Percentiles rank a stretch among this genome's conserved stretches.
These are phyloP conservation scores for Pilatotrama ljubarskyi DNA, from an alignment of 768 basidiomycete genomes.

Conservation along the genomic window DNA sequence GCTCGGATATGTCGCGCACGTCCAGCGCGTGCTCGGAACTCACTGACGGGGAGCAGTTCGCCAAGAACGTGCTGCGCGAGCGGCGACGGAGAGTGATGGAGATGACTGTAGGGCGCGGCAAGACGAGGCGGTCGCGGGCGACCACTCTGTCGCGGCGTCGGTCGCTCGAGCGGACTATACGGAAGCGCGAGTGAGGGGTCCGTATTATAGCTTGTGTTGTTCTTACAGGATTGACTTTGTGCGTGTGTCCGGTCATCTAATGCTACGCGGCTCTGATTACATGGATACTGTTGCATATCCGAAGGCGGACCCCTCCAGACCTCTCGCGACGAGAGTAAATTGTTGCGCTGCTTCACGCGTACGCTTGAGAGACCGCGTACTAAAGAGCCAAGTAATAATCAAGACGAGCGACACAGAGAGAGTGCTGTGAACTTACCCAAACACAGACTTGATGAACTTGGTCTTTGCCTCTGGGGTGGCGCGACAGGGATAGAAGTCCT, in stretches of 20 bases:
- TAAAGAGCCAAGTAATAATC: slow-evolving; percentile 28
- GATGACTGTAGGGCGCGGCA: slow-evolving; percentile 14
- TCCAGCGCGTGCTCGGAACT: slow-evolving; percentile 22
- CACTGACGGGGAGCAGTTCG: slow-evolving; percentile 30
- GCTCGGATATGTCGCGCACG: slow-evolving; percentile 29
- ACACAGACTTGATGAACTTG: slow-evolving; percentile 70
- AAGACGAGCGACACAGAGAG: neutral
- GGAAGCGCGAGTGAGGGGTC: neutral
- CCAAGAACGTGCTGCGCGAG: slow-evolving; percentile 24
- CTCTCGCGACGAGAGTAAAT: slow-evolving; percentile 82
- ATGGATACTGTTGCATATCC: slow-evolving; percentile 60
- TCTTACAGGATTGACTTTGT: neutral
- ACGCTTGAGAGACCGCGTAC: slow-evolving; percentile 69
- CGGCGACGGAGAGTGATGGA: slow-evolving; percentile 23
- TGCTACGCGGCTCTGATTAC: slow-evolving; percentile 11
- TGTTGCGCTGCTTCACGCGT: slow-evolving; percentile 86
- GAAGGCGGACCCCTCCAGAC: slow-evolving; percentile 82
- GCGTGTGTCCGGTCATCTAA: neutral
- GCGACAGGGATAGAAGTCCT: slow-evolving; percentile 71
- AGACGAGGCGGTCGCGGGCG: slow-evolving; percentile 10
- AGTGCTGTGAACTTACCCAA: slow-evolving; percentile 47
- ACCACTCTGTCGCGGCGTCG: slow-evolving; percentile 12
- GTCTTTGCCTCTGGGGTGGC: slow-evolving; percentile 77
- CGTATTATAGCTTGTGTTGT: neutral
- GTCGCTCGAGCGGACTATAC: neutral